Conservation (phyloP, 208 protist genomes). For the Crithidia fasciculata region DNA sequence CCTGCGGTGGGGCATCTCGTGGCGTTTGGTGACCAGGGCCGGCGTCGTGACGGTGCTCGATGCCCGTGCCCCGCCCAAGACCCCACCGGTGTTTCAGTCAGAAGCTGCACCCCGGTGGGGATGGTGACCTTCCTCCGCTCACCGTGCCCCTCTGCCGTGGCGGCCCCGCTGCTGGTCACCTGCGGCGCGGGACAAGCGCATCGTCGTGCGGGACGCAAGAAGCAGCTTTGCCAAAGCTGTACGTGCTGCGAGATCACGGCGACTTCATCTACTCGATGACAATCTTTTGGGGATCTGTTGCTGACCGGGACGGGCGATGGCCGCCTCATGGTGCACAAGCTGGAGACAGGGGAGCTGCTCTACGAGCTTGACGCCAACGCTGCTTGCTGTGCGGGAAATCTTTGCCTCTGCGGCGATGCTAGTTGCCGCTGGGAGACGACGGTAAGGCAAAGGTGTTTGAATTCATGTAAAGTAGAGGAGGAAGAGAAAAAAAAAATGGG, state of each 20-base stretch:
- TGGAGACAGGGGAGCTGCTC: slow-evolving; percentile 60
- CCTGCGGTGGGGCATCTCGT: slow-evolving; percentile 42
- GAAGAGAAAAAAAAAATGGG: slow-evolving; percentile 15
- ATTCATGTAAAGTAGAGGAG: slow-evolving; percentile 31
- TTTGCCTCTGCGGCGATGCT: slow-evolving; percentile 48
- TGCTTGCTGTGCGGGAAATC: slow-evolving; percentile 81
- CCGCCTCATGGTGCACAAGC: slow-evolving; percentile 82
- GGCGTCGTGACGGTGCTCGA: slow-evolving; percentile 78
- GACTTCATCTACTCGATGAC: slow-evolving; percentile 89
- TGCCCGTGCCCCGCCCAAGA: slow-evolving; percentile 34
- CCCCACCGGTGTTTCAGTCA: slow-evolving; percentile 47
- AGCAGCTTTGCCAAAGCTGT: slow-evolving; percentile 44
- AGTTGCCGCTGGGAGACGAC: slow-evolving; percentile 82
- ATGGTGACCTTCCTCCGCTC: slow-evolving; percentile 66
- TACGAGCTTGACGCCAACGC: slow-evolving; percentile 78
- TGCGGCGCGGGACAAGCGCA: slow-evolving; percentile 79
- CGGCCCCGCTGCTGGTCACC: slow-evolving; percentile 66
- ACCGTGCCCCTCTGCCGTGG: slow-evolving; percentile 19
- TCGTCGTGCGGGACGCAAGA: slow-evolving; percentile 75
- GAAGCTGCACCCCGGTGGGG: slow-evolving; percentile 76
- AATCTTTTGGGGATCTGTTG: slow-evolving; percentile 62
- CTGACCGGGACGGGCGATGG: slow-evolving; percentile 81
- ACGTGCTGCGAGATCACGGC: slow-evolving; percentile 61
- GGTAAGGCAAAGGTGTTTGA: slow-evolving; percentile 84
- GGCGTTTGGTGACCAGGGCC: slow-evolving; percentile 75